Evolutionary conservation across 2,329 filamentous ascomycete species (phyloP).

Genomic region (Colletotrichum noveboracense): DNA sequence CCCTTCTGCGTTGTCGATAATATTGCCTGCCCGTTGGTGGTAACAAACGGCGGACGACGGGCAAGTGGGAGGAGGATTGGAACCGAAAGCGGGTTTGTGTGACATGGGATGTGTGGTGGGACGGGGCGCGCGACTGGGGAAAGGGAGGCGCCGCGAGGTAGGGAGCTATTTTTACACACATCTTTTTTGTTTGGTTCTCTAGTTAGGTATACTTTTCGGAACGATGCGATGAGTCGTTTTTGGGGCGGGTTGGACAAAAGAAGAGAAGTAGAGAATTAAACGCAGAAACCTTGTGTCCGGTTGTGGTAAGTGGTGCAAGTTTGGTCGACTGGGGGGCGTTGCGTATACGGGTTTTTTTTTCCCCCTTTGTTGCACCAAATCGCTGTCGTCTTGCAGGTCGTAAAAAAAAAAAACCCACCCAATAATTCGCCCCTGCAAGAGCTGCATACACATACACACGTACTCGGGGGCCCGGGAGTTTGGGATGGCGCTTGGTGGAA

Average conservation of each 20-base stretch:
- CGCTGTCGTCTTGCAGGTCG: neutral
- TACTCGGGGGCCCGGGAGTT: neutral
- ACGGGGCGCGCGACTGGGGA: constrained; percentile 2
- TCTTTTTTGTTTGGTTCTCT: neutral
- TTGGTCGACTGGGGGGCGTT: neutral
- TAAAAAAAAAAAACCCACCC: neutral
- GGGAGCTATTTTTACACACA: constrained; percentile 9
- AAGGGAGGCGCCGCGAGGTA: constrained; percentile 7
- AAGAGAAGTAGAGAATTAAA: neutral
- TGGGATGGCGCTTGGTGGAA: neutral
- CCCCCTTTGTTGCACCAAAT: neutral
- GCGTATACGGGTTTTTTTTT: neutral
- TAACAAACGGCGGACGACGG: neutral
- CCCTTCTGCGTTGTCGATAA: neutral
- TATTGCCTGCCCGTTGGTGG: neutral
- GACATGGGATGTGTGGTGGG: neutral
- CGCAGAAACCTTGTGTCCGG: neutral
- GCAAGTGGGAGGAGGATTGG: constrained; percentile 7
- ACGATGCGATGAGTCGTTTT: neutral
- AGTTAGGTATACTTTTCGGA: neutral
- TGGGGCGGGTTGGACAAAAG: neutral
- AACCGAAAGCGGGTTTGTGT: constrained; percentile 5
- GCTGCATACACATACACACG: neutral
- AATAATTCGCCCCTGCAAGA: neutral
- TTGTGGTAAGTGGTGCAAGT: neutral